These are phyloP conservation scores for Sphagnum fallax DNA, from an alignment of 228 moss, liverwort and hornwort genomes.

Conservation along the genomic window DNA sequence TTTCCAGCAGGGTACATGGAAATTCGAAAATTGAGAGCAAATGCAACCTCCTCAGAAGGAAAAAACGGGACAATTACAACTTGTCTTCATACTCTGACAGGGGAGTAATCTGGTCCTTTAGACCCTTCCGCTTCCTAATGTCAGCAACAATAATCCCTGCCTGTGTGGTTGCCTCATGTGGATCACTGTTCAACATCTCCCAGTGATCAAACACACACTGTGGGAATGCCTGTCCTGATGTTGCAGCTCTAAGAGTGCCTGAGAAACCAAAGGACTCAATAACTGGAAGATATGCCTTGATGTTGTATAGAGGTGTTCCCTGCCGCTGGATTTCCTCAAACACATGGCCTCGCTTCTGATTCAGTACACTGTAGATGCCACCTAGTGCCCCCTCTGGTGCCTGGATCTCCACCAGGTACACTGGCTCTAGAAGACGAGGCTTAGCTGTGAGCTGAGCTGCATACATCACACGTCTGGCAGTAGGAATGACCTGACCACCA, in stretches of 20 bases:
- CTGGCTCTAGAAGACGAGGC: slow-evolving; percentile 46
- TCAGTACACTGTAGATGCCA: slow-evolving; percentile 46
- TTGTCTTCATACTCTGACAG: slow-evolving; percentile 66
- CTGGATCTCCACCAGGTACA: slow-evolving; percentile 55
- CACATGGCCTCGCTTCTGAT: slow-evolving; percentile 47
- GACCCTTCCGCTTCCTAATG: slow-evolving; percentile 77
- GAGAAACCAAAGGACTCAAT: slow-evolving; percentile 57
- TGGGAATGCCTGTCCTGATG: slow-evolving; percentile 57
- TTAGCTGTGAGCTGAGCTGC: slow-evolving; percentile 37
- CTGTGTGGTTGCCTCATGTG: slow-evolving; percentile 26
- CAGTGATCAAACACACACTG: slow-evolving; percentile 55
- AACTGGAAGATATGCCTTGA: slow-evolving; percentile 48
- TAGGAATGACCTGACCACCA: slow-evolving; percentile 44
- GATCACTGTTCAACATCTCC: slow-evolving; percentile 49
- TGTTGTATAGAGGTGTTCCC: slow-evolving; percentile 44
- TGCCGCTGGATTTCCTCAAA: slow-evolving; percentile 44
- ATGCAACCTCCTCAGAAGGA: no score
- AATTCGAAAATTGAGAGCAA: no score
- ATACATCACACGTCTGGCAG: slow-evolving; percentile 46
- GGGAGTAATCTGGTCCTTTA: slow-evolving; percentile 68
- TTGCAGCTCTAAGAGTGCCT: slow-evolving; percentile 32
- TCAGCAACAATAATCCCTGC: slow-evolving; percentile 34
- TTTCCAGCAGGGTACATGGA: no score
- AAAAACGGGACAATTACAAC: slow-evolving; percentile 3
- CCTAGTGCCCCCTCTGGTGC: slow-evolving; percentile 50